Percentiles rank a stretch among this genome's conserved stretches.
Evolutionary conservation across 192 early-diverging fungal genomes (phyloP).

Genomic region (Phycomyces blakesleeanus): DNA sequence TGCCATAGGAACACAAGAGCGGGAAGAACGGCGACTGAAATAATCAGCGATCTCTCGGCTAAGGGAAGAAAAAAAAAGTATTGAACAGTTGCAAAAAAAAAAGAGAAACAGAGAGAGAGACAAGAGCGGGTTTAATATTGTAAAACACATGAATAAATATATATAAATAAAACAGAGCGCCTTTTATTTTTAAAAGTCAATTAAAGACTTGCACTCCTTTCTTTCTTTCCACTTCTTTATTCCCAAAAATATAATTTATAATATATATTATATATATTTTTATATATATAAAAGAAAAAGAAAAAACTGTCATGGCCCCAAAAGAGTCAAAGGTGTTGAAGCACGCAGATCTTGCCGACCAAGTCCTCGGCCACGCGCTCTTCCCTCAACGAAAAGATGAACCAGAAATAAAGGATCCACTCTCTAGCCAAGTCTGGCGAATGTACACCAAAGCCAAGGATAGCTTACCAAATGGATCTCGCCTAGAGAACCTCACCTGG

Average conservation of each 20-base stretch:
- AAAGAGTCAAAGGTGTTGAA: not conserved
- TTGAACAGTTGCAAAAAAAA: not conserved
- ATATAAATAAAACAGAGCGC: conserved; percentile 4
- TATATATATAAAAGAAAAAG: too few species aligned
- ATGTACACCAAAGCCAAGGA: conserved; percentile 79
- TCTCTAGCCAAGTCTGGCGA: conserved; percentile 64
- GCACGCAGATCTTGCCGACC: conserved; percentile 3
- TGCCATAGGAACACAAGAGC: not conserved
- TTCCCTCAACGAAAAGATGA: conserved; percentile 2
- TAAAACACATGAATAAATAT: not conserved
- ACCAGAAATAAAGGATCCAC: conserved; percentile 36
- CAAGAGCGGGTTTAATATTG: not conserved
- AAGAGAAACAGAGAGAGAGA: not conserved
- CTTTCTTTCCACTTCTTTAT: not conserved
- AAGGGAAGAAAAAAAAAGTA: not conserved
- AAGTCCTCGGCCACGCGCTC: conserved; percentile 10
- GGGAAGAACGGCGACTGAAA: not conserved
- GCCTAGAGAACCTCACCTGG: conserved; percentile 84
- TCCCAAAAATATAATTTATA: not conserved
- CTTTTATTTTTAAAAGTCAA: not conserved
- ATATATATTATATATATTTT: conserved; percentile 5
- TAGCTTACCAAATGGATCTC: conserved; percentile 66
- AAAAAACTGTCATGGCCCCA: conserved; percentile 10
- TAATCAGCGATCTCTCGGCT: not conserved
- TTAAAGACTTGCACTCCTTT: not conserved